Conservation (phyloP, 192 early-diverging fungal species). For the Backusella tarrabulga region DNA sequence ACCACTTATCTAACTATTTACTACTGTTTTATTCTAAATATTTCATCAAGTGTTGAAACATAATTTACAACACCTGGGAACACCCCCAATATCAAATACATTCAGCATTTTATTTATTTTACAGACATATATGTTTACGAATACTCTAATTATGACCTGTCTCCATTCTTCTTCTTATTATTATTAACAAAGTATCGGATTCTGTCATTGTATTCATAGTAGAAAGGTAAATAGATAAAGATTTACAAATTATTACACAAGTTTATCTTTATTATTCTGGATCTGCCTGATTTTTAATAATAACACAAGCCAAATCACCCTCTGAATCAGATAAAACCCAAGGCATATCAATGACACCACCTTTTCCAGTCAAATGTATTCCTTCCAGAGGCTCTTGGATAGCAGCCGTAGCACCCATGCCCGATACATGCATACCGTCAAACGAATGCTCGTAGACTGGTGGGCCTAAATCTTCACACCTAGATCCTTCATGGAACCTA, state of each 20-base stretch:
- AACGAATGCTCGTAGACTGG: neutral
- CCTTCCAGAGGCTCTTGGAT: neutral
- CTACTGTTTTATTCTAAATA: no score
- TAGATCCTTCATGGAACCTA: neutral
- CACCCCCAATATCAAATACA: no score
- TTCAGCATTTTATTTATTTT: no score
- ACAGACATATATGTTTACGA: no score
- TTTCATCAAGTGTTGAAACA: no score
- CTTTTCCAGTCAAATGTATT: neutral
- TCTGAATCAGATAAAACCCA: neutral
- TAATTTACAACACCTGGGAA: no score
- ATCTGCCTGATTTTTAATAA: neutral
- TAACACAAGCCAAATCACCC: slow-evolving; percentile 9
- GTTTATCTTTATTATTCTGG: neutral
- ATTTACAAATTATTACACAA: neutral
- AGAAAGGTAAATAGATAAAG: neutral
- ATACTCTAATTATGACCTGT: neutral
- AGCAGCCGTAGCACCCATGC: neutral
- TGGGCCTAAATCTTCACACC: neutral
- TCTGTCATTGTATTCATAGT: neutral
- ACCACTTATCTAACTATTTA: no score
- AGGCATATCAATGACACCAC: neutral
- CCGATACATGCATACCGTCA: neutral
- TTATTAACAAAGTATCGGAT: no score
- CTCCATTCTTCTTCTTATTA: no score